Evolutionary conservation across 2,329 filamentous ascomycete species (phyloP).

Genomic region (Diaporthe vaccinii): DNA sequence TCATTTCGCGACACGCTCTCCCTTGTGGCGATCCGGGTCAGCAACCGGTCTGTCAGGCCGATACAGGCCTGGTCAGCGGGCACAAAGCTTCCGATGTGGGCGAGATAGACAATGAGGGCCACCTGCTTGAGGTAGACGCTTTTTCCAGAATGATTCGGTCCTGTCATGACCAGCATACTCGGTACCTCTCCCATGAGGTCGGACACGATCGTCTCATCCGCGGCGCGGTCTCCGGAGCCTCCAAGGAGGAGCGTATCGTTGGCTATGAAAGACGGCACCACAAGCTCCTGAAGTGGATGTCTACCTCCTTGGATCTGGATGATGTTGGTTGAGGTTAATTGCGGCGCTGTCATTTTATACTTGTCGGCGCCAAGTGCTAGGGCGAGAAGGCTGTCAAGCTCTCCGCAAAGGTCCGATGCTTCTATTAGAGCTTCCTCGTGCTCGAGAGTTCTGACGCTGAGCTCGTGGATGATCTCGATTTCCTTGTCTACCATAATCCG

Average conservation of each 20-base stretch:
- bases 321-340: conserved; percentile 77
- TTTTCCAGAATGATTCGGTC: conserved; percentile 97
- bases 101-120: conserved; percentile 90
- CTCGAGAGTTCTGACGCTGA: conserved; percentile 78
- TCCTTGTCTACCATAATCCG: conserved; percentile 74
- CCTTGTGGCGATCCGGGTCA: conserved; percentile 85
- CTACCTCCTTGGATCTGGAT: conserved; percentile 83
- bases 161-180: conserved; percentile 85
- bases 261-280: conserved; percentile 83
- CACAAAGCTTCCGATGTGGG: conserved; percentile 93
- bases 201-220: conserved; percentile 40
- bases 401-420: conserved; percentile 86
- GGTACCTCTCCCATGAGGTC: conserved; percentile 54
- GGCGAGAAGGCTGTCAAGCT: conserved; percentile 88
- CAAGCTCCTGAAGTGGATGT: conserved; percentile 88
- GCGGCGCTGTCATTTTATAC: conserved; percentile 79
- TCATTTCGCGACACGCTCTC: conserved; percentile 72
- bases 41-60: conserved; percentile 91
- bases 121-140: conserved; percentile 96
- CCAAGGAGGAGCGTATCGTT: conserved; percentile 83
- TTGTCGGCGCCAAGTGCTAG: conserved; percentile 81
- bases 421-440: conserved; percentile 75
- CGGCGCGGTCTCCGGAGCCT: conserved; percentile 55
- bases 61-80: conserved; percentile 83
- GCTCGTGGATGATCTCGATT: conserved; percentile 86